A percentile compares a stretch with the other conserved stretches of the same genome.
These are phyloP conservation scores for Trichophaea hybrida DNA, from an alignment of 2,329 filamentous ascomycete species.

Conservation along the genomic window DNA sequence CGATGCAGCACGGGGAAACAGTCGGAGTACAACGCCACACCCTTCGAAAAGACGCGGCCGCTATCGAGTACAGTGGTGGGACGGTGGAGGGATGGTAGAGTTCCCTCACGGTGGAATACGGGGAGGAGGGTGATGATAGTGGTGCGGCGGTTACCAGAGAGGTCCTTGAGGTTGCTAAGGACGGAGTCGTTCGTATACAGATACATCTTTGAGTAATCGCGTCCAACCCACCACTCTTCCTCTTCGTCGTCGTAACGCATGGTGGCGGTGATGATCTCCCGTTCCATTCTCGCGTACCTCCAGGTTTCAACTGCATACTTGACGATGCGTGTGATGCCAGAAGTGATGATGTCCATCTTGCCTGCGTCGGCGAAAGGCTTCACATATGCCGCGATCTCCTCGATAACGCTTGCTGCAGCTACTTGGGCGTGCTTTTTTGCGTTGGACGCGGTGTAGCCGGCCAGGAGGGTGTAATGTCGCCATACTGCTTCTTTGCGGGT, in stretches of 20 bases:
- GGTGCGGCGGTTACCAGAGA: conserved; percentile 1
- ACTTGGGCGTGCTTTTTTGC: conserved; percentile 44
- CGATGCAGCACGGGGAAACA: conserved; percentile 21
- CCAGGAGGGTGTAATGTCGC: conserved; percentile 44
- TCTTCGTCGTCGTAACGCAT: conserved; percentile 29
- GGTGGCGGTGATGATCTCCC: conserved; percentile 40
- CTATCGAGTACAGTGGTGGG: conserved; percentile 16
- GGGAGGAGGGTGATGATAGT: conserved; percentile 17
- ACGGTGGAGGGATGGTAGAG: conserved; percentile 19
- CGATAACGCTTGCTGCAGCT: conserved; percentile 41
- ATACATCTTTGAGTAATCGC: conserved; percentile 16
- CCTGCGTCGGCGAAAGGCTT: conserved; percentile 40
- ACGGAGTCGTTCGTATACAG: conserved; percentile 14
- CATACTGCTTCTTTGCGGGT: conserved; percentile 44
- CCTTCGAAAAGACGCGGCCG: conserved; percentile 26
- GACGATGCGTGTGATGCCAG: conserved; percentile 41
- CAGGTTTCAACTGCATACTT: conserved; percentile 46
- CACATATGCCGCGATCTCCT: conserved; percentile 43
- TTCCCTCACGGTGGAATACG: conserved; percentile 21
- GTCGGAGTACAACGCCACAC: conserved; percentile 23
- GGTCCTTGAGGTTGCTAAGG: conserved; percentile 23
- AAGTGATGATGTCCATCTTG: conserved; percentile 38
- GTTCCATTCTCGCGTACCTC: conserved; percentile 43
- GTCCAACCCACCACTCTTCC: conserved; percentile 30
- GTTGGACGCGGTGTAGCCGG: conserved; percentile 42